Evolutionary conservation across 495 filamentous ascomycete genomes (phyloP), one percentile per base, ranked within the genome.

Genomic region (Tuber magnatum): DNA sequence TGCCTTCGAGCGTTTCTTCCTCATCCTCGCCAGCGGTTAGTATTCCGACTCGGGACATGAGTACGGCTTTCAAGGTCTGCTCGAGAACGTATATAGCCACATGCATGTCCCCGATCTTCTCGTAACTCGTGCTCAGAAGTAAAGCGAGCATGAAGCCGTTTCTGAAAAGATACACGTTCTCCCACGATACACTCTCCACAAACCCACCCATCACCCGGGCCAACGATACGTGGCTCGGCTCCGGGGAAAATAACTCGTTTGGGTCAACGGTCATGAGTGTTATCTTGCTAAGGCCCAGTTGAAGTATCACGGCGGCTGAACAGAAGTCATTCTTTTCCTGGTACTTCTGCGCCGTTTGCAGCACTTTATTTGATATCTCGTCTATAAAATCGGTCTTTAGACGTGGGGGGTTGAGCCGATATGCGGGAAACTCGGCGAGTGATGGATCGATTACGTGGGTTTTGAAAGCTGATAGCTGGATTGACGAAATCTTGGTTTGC

Each of bases 161-260:
- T 20, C 56, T 65, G 28, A 65, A 65, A 20, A 65, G 56, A 28
- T 20, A 65, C 56, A 65, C 56, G 32, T 65, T 65, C 16, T 65
- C 56, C 56, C 56, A 65, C 28, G 56, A 65, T 28, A 65, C 56
- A 28, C n/a, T 65, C 56, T 65, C 56, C 14, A 65, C 56, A 65
- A 65, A 65, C 28, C 4, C 28, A 3, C 28, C 56, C 56, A 65
- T 65, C 28, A 65, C 56, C 14, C 28, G 28, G 14, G 56, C 56
- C 28, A 65, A 35, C 35, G 56, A 65, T 20, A 65, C 16, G 56
- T 65, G 56, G 16, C 56, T 65, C 56, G 56, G 56, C 10, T 65
- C 56, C 16, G 14, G 32, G 28, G 56, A 65, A 65, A 65, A 65
- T 32, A 65, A 20, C 28, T 65, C 56, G 28, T 28, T 20, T 35